Evolutionary conservation across 495 filamentous ascomycete species (phyloP), one percentile per base, ranked within the genome.

Genomic region (Neohortaea acidophila): DNA sequence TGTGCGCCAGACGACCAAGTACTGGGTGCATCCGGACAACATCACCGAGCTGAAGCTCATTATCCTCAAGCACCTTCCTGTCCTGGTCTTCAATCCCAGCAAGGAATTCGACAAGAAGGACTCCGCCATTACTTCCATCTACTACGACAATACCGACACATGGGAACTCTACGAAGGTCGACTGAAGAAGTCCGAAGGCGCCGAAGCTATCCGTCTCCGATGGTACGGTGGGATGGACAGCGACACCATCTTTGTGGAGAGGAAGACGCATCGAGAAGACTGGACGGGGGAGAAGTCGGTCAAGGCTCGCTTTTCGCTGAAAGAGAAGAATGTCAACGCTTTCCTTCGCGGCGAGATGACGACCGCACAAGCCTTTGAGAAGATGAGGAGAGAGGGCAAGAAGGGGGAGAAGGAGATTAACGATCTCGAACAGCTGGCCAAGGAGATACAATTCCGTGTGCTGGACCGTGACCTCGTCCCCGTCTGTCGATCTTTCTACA

Each of bases 231-330:
- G 80, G 14, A 94, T 96, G 87, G 72, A 86, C 39, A 81, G 64
- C 37, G 84, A 94, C 45, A 85, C 84, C 27, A 86, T 96, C 25
- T 99, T 96, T 54, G 81, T 99, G 32, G 89, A 99, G 66, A 71
- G 89, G 24, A 99, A 99, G 62, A 96, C 89, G 5, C 89, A 99
- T 61, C 78, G 89, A 9, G 89, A 99, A 58, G 89, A 99, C 57
- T 99, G 89, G 89, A 99, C 89, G 0, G 89, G 89, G 12, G 89
- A 96, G 56, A 94, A 96, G 60, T 94, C 85, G 0, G 89, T 99
- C 54, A 99, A 99, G 58, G 89, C 91, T 5, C 78, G 89, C 26
- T 96, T 99, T 55, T 67, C 79, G 10, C 62, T 86, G 34, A 99
- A 99, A 64, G 89, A 96, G 64, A 99, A 96, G 66, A 77, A 93